Evolutionary conservation across 306 rosid genomes (phyloP).

Genomic region (Cicer cuneatum): DNA sequence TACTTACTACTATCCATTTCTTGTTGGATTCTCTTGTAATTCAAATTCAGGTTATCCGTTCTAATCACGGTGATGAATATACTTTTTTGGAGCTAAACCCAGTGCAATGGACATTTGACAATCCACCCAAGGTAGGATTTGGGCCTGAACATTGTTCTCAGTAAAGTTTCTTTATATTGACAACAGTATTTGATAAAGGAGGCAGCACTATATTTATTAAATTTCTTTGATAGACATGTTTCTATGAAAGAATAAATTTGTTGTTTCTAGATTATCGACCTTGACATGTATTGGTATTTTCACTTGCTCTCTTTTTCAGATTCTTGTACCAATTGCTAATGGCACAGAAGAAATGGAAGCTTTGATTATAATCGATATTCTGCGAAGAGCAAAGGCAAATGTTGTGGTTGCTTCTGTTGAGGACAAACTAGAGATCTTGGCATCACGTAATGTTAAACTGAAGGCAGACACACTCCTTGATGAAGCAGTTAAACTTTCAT

Average conservation of each 20-base stretch:
- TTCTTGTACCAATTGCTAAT: slow-evolving; percentile 89
- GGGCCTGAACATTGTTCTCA: background rate
- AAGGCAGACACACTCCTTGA: slow-evolving; percentile 85
- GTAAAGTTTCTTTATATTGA: slow-evolving; percentile 12
- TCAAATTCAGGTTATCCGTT: slow-evolving; percentile 67
- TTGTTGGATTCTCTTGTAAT: slow-evolving; percentile 33
- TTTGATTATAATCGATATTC: slow-evolving; percentile 71
- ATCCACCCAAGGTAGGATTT: slow-evolving; percentile 71
- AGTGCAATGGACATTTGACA: slow-evolving; percentile 69
- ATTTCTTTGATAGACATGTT: background rate
- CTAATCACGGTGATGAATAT: slow-evolving; percentile 75
- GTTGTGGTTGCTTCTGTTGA: slow-evolving; percentile 90
- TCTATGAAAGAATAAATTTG: background rate
- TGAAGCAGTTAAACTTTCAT: slow-evolving; percentile 73
- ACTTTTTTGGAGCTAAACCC: slow-evolving; percentile 73
- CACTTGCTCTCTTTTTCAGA: slow-evolving; percentile 53
- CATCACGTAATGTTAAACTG: slow-evolving; percentile 80
- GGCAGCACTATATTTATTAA: slow-evolving; percentile 11
- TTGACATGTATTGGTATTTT: slow-evolving; percentile 21
- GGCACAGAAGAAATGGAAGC: slow-evolving; percentile 99
- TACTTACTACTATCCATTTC: background rate
- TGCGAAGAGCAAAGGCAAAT: slow-evolving; percentile 81
- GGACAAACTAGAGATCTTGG: slow-evolving; percentile 67
- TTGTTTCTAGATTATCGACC: slow-evolving; percentile 1
- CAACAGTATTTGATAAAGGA: slow-evolving; percentile 6